Percentiles rank a stretch among this genome's conserved stretches.
phyloP scores from a whole-genome alignment of 2,329 filamentous ascomycete species.

The Fusarium haematococcum region DNA sequence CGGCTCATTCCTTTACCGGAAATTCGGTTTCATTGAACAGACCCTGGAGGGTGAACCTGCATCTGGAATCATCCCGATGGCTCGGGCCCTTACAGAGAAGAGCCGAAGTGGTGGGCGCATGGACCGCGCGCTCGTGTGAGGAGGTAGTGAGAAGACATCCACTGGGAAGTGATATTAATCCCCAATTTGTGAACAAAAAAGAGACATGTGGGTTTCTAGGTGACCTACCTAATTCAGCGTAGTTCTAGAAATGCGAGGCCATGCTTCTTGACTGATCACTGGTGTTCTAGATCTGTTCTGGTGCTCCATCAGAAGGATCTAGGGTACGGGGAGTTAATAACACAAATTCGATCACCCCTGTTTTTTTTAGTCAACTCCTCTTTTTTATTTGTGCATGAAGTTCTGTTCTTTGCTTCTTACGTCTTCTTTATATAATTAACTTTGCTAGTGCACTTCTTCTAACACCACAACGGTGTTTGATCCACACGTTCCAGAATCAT shows the following conservation, averaged over 20 bases:
- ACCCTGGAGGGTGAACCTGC: neutral
- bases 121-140: neutral
- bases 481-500: neutral
- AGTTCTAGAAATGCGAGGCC: neutral
- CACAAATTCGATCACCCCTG: neutral
- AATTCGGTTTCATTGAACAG: conserved; percentile 4
- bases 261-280: neutral
- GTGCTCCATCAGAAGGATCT: neutral
- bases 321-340: neutral
- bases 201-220: neutral
- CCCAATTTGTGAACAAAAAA: neutral
- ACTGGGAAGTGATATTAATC: neutral
- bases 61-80: neutral
- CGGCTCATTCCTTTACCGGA: conserved; percentile 1
- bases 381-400: neutral
- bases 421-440: neutral
- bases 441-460: neutral
- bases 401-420: neutral
- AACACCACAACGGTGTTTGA: neutral
- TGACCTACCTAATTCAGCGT: neutral
- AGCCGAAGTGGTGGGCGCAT: neutral
- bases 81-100: neutral
- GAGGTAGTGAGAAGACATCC: neutral
- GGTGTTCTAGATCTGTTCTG: neutral
- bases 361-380: neutral